Conservation (phyloP, 768 basidiomycete species). For the Kwoniella sp. region DNA sequence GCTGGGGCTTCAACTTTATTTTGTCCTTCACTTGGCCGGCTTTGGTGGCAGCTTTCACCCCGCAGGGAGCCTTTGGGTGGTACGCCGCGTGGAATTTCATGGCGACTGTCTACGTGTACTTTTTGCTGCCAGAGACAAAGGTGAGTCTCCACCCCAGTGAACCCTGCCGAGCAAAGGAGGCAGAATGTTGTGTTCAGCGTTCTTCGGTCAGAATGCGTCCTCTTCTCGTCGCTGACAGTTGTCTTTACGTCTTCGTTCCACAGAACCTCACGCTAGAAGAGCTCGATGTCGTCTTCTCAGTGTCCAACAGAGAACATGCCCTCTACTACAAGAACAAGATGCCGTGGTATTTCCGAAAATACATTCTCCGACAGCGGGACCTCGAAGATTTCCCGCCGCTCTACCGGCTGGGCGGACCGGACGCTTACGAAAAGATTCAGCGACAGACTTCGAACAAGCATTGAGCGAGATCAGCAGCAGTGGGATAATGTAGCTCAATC, state of each 20-base stretch:
- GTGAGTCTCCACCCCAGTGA: not conserved
- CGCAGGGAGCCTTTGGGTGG: conserved; percentile 75
- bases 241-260: not conserved
- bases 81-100: conserved; percentile 57
- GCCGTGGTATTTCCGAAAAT: conserved; percentile 44
- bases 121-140: conserved; percentile 46
- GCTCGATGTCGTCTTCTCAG: conserved; percentile 47
- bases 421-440: conserved; percentile 7
- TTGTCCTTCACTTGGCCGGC: conserved; percentile 63
- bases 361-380: conserved; percentile 28
- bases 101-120: conserved; percentile 45
- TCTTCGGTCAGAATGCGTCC: too few relatives aligned
- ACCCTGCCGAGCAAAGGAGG: not conserved
- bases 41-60: conserved; percentile 67
- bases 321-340: conserved; percentile 37
- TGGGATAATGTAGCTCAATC: too few relatives aligned
- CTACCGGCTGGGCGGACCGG: conserved; percentile 11
- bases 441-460: not conserved
- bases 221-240: not conserved
- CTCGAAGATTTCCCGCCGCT: conserved; percentile 10
- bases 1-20: conserved; percentile 34
- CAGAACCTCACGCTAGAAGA: conserved; percentile 45
- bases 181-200: too few relatives aligned
- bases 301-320: conserved; percentile 35
- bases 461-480: not conserved